Base-by-base conservation (phyloP, 257 asterid genomes). In the Thymus mandschuricus region DNA sequence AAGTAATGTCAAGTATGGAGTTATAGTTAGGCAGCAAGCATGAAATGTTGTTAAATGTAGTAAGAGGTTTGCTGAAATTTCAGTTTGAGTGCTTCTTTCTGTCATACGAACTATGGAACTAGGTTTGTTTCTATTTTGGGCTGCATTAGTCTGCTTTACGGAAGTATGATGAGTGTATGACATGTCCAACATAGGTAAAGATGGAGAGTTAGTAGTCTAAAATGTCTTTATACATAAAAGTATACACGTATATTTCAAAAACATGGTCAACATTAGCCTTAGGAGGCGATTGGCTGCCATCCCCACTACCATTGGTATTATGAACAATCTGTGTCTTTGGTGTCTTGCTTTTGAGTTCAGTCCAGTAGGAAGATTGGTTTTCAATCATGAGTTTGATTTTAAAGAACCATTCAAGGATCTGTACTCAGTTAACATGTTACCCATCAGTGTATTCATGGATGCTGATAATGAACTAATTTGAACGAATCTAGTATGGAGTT, bases 391-490 rank as follows among this genome's bases (percentile, higher is more conserved):
- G 21, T 21, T 21, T 21, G 21, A 21, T 21, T 21, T 21, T 21
- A 21, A 21, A 21, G 21, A 21, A 21, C 21, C 21, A 21, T 21
- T 21, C 21, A 21, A 21, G 21, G 21, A 21, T 21, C 21, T 21
- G 21, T 21, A 21, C 21, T 21, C 21, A 21, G 21, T 21, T 21
- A 21, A 21, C 21, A 21, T 21, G 21, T 21, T 21, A 21, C 21
- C 21, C 21, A 21, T 21, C 21, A 45, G 57, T 45, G 11, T 59
- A n/a, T 69, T 58, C 58, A 57, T n/a, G 46, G 65, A 69, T 31
- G 68, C n/a, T 59, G 50, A 45, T 15, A 38, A 31, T 50, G 46
- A 40, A 51, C 21, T 52, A 52, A 63, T 52, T 15, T 63, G 43
- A 12, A 60, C 40, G 31, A 72, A 63, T 10, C 29, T 45, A 72